phyloP scores from a whole-genome alignment of 2,329 filamentous ascomycete species.

The Rutstroemia sp. region DNA sequence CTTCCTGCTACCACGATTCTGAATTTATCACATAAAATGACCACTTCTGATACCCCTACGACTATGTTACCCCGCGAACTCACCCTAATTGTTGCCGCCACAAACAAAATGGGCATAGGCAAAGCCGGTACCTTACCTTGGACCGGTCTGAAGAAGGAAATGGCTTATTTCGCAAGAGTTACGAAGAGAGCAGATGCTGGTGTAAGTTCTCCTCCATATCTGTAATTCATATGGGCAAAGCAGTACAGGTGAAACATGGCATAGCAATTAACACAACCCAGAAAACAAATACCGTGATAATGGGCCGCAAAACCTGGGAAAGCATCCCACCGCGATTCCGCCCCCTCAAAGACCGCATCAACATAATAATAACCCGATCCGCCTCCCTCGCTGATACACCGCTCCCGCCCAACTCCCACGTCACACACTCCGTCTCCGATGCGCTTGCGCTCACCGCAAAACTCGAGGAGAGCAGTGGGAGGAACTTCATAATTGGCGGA shows the following conservation, averaged over 20 bases:
- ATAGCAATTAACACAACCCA: constrained; percentile 2
- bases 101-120: constrained; percentile 84
- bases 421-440: too few species aligned
- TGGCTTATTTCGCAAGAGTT: constrained; percentile 90
- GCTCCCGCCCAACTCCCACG: too few species aligned
- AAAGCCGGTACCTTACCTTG: constrained; percentile 73
- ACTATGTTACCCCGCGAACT: constrained; percentile 42
- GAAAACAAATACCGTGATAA: constrained; percentile 69
- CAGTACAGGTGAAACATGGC: too few species aligned
- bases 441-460: background rate
- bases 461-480: background rate
- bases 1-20: background rate
- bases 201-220: constrained; percentile 14
- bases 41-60: background rate
- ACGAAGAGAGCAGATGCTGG: constrained; percentile 53
- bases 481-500: constrained; percentile 79
- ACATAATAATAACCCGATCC: constrained; percentile 64
- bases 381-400: background rate
- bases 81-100: constrained; percentile 91
- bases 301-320: constrained; percentile 97
- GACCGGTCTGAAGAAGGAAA: constrained; percentile 82
- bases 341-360: constrained; percentile 72
- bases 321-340: constrained; percentile 73
- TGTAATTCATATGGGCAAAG: too few species aligned
- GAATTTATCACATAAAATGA: background rate